A percentile compares a stretch with the other conserved stretches of the same genome.
phyloP scores from a whole-genome alignment of 345 rosid genomes.

The Orychophragmus violaceus region DNA sequence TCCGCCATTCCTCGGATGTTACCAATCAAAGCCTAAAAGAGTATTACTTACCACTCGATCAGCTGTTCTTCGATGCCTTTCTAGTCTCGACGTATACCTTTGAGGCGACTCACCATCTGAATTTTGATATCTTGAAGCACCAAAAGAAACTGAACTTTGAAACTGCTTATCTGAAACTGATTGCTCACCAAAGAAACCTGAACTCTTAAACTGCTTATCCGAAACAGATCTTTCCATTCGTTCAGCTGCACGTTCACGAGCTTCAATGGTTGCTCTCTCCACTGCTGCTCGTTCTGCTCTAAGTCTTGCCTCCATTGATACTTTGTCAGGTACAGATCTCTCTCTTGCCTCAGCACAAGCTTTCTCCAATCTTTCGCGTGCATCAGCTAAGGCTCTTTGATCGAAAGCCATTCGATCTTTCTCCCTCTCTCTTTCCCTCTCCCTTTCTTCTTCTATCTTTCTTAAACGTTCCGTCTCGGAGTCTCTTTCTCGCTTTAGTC shows the following conservation, averaged over 20 bases:
- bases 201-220: constrained; percentile 48
- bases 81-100: constrained; percentile 89
- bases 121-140: constrained; percentile 43
- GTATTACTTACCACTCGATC: constrained; percentile 71
- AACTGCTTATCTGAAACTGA: constrained; percentile 51
- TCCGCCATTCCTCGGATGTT: no score
- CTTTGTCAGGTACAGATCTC: constrained; percentile 51
- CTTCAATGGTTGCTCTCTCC: constrained; percentile 93
- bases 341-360: constrained; percentile 89
- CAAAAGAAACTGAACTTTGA: constrained; percentile 42
- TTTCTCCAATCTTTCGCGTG: constrained; percentile 92
- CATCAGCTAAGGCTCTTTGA: constrained; percentile 72
- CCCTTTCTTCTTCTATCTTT: constrained; percentile 81
- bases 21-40: no score
- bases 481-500: constrained; percentile 55
- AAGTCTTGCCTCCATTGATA: constrained; percentile 52
- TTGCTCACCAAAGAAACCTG: constrained; percentile 32
- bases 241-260: constrained; percentile 84
- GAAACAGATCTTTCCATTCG: constrained; percentile 60
- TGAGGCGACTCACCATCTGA: constrained; percentile 94
- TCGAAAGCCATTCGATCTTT: constrained; percentile 95
- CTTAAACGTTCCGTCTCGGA: constrained; percentile 55
- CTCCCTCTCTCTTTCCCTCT: constrained; percentile 88
- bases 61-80: constrained; percentile 84
- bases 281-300: constrained; percentile 90